Percentiles rank a stretch among this genome's conserved stretches.
phyloP scores from a whole-genome alignment of 2,329 filamentous ascomycete species.

The Claviceps humidiphila region DNA sequence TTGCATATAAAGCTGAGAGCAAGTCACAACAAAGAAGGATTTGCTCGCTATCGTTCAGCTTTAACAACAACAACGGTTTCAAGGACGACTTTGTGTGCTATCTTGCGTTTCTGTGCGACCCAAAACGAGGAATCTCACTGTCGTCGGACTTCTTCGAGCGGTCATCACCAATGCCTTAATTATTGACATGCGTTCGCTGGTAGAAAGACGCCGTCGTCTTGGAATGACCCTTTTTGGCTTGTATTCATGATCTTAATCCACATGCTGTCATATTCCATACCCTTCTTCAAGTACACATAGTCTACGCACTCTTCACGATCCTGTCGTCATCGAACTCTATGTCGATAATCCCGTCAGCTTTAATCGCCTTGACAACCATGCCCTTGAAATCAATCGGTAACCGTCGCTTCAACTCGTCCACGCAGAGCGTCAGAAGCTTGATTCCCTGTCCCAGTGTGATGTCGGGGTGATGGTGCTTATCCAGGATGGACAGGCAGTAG shows the following conservation, averaged over 20 bases:
- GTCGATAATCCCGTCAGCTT: slow-evolving; percentile 81
- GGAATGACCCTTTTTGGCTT: background rate
- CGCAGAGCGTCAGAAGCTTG: slow-evolving; percentile 88
- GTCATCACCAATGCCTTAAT: background rate
- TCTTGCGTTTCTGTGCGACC: background rate
- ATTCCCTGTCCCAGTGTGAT: slow-evolving; percentile 81
- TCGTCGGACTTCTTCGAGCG: background rate
- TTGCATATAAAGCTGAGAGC: background rate
- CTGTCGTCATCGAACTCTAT: slow-evolving; percentile 76
- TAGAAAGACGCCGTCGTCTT: background rate
- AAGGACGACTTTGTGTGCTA: too few relatives aligned
- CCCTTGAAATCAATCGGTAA: slow-evolving; percentile 99
- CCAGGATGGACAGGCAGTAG: slow-evolving; percentile 93
- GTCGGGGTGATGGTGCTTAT: slow-evolving; percentile 96
- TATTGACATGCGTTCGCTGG: background rate
- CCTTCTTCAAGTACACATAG: background rate
- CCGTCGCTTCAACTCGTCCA: slow-evolving; percentile 90
- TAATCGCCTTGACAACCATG: slow-evolving; percentile 85
- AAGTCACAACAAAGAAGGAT: background rate
- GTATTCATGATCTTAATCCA: slow-evolving; percentile 24
- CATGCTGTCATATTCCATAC: slow-evolving; percentile 9
- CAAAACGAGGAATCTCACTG: background rate
- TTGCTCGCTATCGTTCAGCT: too few relatives aligned
- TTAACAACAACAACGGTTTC: background rate
- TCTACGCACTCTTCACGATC: slow-evolving; percentile 47